Base-by-base conservation (phyloP, 768 basidiomycete genomes). In the Galerina sulciceps region DNA sequence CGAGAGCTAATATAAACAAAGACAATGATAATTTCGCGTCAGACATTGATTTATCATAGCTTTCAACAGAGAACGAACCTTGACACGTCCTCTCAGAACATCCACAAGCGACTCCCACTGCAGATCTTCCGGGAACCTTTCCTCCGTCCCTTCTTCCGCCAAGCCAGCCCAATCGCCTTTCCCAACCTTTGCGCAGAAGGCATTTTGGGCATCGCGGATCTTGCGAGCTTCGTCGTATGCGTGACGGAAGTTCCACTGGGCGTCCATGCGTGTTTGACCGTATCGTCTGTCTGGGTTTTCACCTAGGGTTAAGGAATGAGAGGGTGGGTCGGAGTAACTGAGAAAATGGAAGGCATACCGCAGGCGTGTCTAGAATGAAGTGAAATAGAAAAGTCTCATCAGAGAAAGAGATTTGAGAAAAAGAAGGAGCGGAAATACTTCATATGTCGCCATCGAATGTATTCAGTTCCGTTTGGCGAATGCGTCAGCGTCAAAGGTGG, bases 81-180 rank as follows among this genome's bases (percentile, higher is more conserved):
- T 92, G 65, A 92, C 90, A 44, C 81, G 81, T 2, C 92, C 93
- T 37, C 92, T 75, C 40, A 92, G 65, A 3, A 90, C 81, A 53
- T 92, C 90, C 0, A 90, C 84, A 6, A 91, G 73, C 0, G 85
- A 77, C 61, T 90, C 88, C 87, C 85, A 88, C 65, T 88, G 82
- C 53, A 91, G 69, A 50, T 84, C 80, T 38, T 90, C 82, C 0
- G 92, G 93, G 68, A 90, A 90, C 11, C 73, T 75, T 49, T 76
- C 79, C 1, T 58, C 31, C 26, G 37, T 36, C 5, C 52, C 62
- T 18, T 60, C 55, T n/a, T 59, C 63, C 5, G 57, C 61, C 31
- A 85, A 68, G 3, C 71, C 75, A 2, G 73, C 60, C 82, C 83
- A 84, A 10, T 79, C 61, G 0, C 78, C 79, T 0, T 74, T 67